Evolutionary conservation across 306 rosid genomes (phyloP), one percentile per base, ranked within the genome.

Genomic region (Lablab purpureus): DNA sequence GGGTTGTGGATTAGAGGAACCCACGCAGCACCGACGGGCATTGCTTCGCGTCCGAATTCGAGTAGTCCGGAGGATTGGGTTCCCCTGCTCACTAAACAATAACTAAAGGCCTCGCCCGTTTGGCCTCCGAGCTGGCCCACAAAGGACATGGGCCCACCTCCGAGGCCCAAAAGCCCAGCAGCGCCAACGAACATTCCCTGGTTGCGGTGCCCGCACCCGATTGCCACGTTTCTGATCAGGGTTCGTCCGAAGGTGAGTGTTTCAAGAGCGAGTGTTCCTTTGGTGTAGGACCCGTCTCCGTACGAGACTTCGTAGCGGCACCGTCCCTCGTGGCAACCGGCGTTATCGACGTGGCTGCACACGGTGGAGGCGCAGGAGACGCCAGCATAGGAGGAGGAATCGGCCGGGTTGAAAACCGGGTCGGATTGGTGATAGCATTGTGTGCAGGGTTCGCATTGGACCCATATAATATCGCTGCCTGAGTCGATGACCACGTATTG

Each of bases 181-280:
- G 99, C 99, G 65, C 96, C 99, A 0, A 95, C 90, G 45, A 95
- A 95, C 99, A 95, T 95, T 8, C 99, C 99, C 67, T 79, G 94
- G 46, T 95, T 95, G 71, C 81, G 76, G 71, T 95, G 99, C 41
- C 99, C 99, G 63, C 99, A 95, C 21, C 99, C 99, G 77, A 95
- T 95, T 10, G 98, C 99, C 9, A 93, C 87, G 30, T 87, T 80
- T 6, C 85, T 87, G 84, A 95, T 88, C 62, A 87, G 32, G 13
- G 92, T 87, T 45, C 85, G 80, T 13, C 98, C 99, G 56, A 95
- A 52, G 0, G 99, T 91, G 7, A 95, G 80, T 0, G 99, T 91
- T 25, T 95, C 99, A 1, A 95, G 87, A 58, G 97, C 98, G 6
- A 95, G 98, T 7, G 97, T 90, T 43, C 99, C 99, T 46, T 89